Evolutionary conservation across 345 rosid genomes (phyloP), one percentile per base, ranked within the genome.

Genomic region (Bruguiera gymnorhiza): DNA sequence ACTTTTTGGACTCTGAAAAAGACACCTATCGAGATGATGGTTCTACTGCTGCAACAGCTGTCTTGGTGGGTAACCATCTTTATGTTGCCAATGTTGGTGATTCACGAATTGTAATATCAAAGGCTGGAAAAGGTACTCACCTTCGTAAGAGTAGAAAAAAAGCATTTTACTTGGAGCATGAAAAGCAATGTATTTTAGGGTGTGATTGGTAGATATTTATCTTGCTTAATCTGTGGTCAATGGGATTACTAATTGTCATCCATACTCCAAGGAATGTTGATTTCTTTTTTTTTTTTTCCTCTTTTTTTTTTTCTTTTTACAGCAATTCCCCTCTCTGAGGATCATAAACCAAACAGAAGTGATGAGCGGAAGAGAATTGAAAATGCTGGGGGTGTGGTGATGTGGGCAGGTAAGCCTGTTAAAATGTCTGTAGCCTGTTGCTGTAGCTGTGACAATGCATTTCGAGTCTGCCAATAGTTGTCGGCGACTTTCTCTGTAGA

Each of bases 51-150:
- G 92, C 99, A 27, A 84, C 98, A 63, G 99, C 97, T 48, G 88
- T 96, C 30, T 77, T 96, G 77, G 88, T 96, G 37, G 97, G 94
- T 73, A 85, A 81, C 75, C 99, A 90, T 86, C 82, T 92, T 8
- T 96, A 83, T 76, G 99, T 96, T 83, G 99, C 99, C 62, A 96
- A 92, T 75, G 98, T 96, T 75, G 99, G 99, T 79, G 97, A 96
- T 77, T 96, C 99, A 11, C 84, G 98, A 65, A 86, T 98, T 46
- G 87, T 92, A 62, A 82, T 92, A 79, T 92, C 97, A 62, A 96
- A 86, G 75, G 86, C 91, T 76, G 98, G 98, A 59, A 85, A 86
- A 85, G 99, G 99, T 92, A 80, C 51, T 19, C 61, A 50, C 24
- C 8, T 74, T 62, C 21, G 18, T 21, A 48, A 3, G 23, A 10